These are phyloP conservation scores for Dentipellis fragilis DNA, from an alignment of 768 basidiomycete genomes.

Conservation along the genomic window DNA sequence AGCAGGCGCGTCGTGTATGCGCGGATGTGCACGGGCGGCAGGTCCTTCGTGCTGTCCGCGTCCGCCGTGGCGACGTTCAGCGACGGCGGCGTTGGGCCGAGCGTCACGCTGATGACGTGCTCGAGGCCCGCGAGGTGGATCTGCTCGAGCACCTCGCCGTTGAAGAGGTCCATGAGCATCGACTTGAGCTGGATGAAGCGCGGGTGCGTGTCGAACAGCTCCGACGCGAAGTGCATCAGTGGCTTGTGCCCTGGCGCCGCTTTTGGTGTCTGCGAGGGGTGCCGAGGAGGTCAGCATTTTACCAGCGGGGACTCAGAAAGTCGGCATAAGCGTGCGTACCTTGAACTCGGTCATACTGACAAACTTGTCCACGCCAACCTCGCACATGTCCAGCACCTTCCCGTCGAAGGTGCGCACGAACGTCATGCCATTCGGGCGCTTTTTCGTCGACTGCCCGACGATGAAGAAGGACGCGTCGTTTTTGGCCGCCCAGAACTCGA, in stretches of 20 bases:
- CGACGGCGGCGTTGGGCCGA: constrained; percentile 51
- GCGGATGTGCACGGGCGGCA: constrained; percentile 85
- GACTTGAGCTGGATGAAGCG: constrained; percentile 89
- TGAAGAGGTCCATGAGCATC: constrained; percentile 83
- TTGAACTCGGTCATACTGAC: constrained; percentile 76
- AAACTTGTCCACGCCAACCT: constrained; percentile 80
- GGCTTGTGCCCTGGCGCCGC: constrained; percentile 85
- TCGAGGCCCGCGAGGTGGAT: constrained; percentile 80
- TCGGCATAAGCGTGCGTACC: constrained; percentile 48
- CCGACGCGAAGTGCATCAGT: constrained; percentile 91
- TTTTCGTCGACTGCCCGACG: constrained; percentile 88
- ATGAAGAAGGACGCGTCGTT: constrained; percentile 92
- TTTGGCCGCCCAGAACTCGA: constrained; percentile 90
- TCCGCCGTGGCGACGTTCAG: constrained; percentile 34
- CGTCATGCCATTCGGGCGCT: constrained; percentile 79
- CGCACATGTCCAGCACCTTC: constrained; percentile 87
- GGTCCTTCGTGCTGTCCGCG: constrained; percentile 17
- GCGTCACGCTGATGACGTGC: constrained; percentile 76
- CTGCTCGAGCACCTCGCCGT: constrained; percentile 73
- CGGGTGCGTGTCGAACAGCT: constrained; percentile 91
- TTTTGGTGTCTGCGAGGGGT: constrained; percentile 59
- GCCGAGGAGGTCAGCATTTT: background rate
- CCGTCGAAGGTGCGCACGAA: constrained; percentile 83
- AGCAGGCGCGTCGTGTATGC: constrained; percentile 71
- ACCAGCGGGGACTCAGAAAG: background rate